Conservation (phyloP, 148 eudicot species). For the Simmondsia chinensis region DNA sequence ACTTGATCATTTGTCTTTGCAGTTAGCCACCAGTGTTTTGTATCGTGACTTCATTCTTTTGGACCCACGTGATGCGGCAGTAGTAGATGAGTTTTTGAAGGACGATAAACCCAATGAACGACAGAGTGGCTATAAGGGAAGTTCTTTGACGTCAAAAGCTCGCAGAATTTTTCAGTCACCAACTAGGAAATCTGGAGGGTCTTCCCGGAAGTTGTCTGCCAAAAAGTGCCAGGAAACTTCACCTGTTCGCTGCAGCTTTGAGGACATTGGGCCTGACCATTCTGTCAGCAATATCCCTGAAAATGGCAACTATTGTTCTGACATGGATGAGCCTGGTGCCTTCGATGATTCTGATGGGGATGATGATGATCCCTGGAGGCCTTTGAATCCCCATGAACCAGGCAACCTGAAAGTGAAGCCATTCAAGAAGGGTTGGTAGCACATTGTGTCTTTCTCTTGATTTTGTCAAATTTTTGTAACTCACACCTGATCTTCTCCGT, state of each 20-base stretch:
- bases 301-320: slow-evolving; percentile 31
- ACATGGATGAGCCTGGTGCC: slow-evolving; percentile 37
- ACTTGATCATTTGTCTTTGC: slow-evolving; percentile 20
- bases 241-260: slow-evolving; percentile 17
- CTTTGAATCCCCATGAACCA: slow-evolving; percentile 81
- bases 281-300: slow-evolving; percentile 20
- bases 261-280: slow-evolving; percentile 31
- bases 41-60: slow-evolving; percentile 71
- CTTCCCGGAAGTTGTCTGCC: slow-evolving; percentile 37
- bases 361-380: slow-evolving; percentile 88
- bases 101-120: slow-evolving; percentile 37
- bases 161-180: slow-evolving; percentile 69
- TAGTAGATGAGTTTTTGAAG: slow-evolving; percentile 41
- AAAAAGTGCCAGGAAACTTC: slow-evolving; percentile 42
- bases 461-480: neutral
- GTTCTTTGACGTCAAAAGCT: slow-evolving; percentile 49
- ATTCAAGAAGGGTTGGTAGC: slow-evolving; percentile 54
- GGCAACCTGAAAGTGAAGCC: slow-evolving; percentile 84
- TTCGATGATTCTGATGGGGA: slow-evolving; percentile 48
- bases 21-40: slow-evolving; percentile 66
- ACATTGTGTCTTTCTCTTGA: no score
- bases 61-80: slow-evolving; percentile 66
- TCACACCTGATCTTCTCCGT: neutral
- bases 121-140: slow-evolving; percentile 29
- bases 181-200: slow-evolving; percentile 40